Evolutionary conservation across 1,139 yeast genomes (phyloP).

Genomic region (Debaryomyces coudertii): DNA sequence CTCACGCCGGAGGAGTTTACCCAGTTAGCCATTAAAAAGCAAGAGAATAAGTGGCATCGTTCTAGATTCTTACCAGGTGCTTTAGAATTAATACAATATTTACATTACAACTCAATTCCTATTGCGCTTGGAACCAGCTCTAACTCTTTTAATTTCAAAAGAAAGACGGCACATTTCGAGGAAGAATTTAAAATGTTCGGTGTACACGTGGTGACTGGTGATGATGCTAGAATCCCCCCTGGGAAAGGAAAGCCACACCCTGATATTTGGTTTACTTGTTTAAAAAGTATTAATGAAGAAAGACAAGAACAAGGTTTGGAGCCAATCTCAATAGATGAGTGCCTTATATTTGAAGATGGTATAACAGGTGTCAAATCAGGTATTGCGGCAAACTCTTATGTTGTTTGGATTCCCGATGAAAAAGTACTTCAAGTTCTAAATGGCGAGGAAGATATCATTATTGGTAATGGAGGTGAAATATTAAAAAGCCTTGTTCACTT

Average conservation of each 20-base stretch:
- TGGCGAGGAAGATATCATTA: conserved; percentile 45
- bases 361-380: conserved; percentile 88
- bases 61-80: conserved; percentile 85
- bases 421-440: conserved; percentile 60
- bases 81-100: conserved; percentile 57
- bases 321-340: conserved; percentile 68
- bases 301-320: conserved; percentile 36
- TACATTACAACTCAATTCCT: conserved; percentile 59
- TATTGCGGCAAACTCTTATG: conserved; percentile 76
- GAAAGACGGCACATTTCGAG: conserved; percentile 70
- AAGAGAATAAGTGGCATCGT: conserved; percentile 62
- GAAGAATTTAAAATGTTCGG: conserved; percentile 66
- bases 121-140: conserved; percentile 95
- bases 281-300: conserved; percentile 63
- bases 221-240: conserved; percentile 74
- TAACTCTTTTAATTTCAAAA: conserved; percentile 54
- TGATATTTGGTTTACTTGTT: conserved; percentile 86
- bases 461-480: conserved; percentile 61
- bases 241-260: conserved; percentile 95
- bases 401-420: conserved; percentile 90
- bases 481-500: conserved; percentile 57
- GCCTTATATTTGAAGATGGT: conserved; percentile 93
- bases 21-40: conserved; percentile 54
- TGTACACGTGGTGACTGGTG: conserved; percentile 80
- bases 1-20: conserved; percentile 65